Evolutionary conservation across 2,329 filamentous ascomycete species (phyloP), one percentile per base, ranked within the genome.

Genomic region (Alternaria rosae): DNA sequence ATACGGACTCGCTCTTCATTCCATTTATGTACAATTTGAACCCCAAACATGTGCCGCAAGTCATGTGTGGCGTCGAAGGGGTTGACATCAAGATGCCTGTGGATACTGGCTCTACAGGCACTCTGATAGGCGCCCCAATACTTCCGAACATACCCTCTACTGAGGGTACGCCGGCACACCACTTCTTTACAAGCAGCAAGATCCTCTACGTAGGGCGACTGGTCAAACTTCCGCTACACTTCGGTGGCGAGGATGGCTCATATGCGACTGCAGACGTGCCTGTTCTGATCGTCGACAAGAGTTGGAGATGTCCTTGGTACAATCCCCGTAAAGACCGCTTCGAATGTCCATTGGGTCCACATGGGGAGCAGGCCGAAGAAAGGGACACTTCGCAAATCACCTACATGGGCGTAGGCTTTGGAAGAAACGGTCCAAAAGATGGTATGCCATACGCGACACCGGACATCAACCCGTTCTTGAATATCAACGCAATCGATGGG

Each of bases 371-470:
- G 15, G 70, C 76, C 3, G 38, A 58, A 25, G 65, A 65, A 15
- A 57, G 74, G 47, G 70, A 77, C 42, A 74, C 70, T 21, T 70
- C 67, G 6, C 58, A 64, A 13, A 79, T 79, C 30, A 77, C 69
- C 17, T 79, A 78, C 57, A 79, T 79, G 76, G 76, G 76, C 9
- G 69, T 79, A 43, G 76, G 76, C 2, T 79, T 79, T 30, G 76
- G 75, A 7, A 67, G 76, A 38, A 79, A 79, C 47, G 59, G 59
- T 26, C 62, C 66, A 8, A 70, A 61, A 15, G 72, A 76, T 23
- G 72, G 70, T 8, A 74, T 76, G 71, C 71, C 71, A 6, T 71
- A 69, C 55, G 76, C 69, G 35, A 59, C 69, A 20, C 75, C 76
- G 5, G 63, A 60, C 17, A 67, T 70, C 41, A 79, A 80, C 53